Evolutionary conservation across 1,284 basidiomycete species (phyloP).

Genomic region (Melampsora americana): DNA sequence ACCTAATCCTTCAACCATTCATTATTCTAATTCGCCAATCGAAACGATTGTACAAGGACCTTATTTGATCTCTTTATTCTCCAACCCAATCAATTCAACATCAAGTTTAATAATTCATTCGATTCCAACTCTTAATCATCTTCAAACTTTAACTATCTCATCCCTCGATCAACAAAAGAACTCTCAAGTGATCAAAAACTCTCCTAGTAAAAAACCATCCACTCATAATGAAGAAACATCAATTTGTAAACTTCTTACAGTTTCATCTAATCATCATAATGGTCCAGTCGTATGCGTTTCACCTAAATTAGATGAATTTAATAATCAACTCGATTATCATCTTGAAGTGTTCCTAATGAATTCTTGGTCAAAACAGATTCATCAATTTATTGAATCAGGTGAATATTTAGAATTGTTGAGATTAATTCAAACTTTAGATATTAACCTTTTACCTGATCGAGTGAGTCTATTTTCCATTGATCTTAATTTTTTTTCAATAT

Average conservation of each 20-base stretch:
- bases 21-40: conserved; percentile 46
- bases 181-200: conserved; percentile 50
- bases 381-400: conserved; percentile 72
- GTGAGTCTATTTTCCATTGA: conserved; percentile 55
- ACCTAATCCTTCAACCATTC: conserved; percentile 52
- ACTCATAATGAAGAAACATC: conserved; percentile 35
- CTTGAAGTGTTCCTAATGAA: conserved; percentile 73
- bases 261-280: conserved; percentile 55
- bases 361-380: conserved; percentile 74
- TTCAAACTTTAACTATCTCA: conserved; percentile 68
- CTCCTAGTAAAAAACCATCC: conserved; percentile 46
- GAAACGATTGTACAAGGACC: conserved; percentile 53
- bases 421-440: conserved; percentile 70
- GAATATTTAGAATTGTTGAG: conserved; percentile 76
- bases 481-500: conserved; percentile 10
- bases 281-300: conserved; percentile 66
- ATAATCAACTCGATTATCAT: conserved; percentile 66
- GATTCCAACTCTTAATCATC: conserved; percentile 65
- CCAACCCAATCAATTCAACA: conserved; percentile 4
- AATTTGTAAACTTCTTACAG: conserved; percentile 63
- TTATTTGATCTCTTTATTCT: conserved; percentile 36
- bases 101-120: conserved; percentile 73
- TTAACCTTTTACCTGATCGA: conserved; percentile 66
- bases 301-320: conserved; percentile 66
- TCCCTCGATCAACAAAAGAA: conserved; percentile 55